These are phyloP conservation scores for Sugiyamaella smithiae DNA, from an alignment of 805 yeast genomes.

Conservation along the genomic window DNA sequence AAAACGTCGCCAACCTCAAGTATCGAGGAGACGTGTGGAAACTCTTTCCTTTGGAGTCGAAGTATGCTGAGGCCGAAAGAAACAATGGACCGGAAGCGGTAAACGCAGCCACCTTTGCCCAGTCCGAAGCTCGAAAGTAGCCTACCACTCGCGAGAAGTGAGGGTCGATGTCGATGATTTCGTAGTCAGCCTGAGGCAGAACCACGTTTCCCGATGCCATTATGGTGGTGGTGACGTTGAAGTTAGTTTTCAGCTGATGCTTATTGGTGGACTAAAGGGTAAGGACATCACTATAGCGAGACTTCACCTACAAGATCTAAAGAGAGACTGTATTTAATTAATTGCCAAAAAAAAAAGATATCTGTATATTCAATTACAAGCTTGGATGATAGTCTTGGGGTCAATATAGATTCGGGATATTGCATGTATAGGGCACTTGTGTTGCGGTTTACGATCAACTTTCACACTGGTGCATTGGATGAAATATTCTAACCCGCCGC, in stretches of 20 bases:
- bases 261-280: not conserved
- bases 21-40: conserved; percentile 50
- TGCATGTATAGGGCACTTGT: too few relatives aligned
- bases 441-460: too few relatives aligned
- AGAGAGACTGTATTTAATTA: too few relatives aligned
- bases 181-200: conserved; percentile 22
- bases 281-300: not conserved
- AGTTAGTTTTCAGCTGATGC: not conserved
- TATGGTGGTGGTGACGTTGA: not conserved
- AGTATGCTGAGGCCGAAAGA: conserved; percentile 43
- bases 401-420: too few relatives aligned
- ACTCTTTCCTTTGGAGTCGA: conserved; percentile 49
- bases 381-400: too few relatives aligned
- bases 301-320: too few relatives aligned
- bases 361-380: too few relatives aligned
- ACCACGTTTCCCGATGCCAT: conserved; percentile 18
- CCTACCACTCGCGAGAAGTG: conserved; percentile 67
- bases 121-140: conserved; percentile 69
- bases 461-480: too few relatives aligned
- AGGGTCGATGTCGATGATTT: conserved; percentile 77
- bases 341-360: too few relatives aligned
- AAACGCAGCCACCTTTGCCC: conserved; percentile 47
- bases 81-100: conserved; percentile 51
- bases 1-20: conserved; percentile 57
- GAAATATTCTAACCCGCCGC: too few relatives aligned